These are phyloP conservation scores for Rhizoclosmatium globosum DNA, from an alignment of 192 early-diverging fungal genomes.

Conservation along the genomic window DNA sequence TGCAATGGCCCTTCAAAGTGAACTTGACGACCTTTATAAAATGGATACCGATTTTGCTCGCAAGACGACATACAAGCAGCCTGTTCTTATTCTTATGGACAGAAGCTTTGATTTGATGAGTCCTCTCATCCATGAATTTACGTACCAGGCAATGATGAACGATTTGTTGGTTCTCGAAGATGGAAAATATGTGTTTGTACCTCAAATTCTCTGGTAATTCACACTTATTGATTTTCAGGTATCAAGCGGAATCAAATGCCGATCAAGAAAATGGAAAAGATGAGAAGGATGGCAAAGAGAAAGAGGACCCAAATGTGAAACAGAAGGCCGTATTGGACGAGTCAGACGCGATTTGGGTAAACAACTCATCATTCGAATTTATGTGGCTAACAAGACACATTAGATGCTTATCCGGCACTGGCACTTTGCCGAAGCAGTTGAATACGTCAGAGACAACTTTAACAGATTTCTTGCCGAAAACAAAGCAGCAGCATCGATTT, in stretches of 20 bases:
- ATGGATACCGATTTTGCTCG: conserved; percentile 69
- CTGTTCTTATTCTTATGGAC: conserved; percentile 89
- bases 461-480: conserved; percentile 84
- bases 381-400: background rate
- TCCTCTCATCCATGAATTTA: conserved; percentile 97
- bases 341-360: conserved; percentile 77
- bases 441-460: conserved; percentile 76
- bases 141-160: conserved; percentile 98
- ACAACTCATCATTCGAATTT: conserved; percentile 4
- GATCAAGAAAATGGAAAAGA: background rate
- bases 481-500: conserved; percentile 62
- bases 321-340: conserved; percentile 70
- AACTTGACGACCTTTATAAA: conserved; percentile 83
- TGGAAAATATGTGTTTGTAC: conserved; percentile 43
- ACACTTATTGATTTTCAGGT: background rate
- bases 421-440: conserved; percentile 82
- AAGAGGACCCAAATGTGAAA: conserved; percentile 21
- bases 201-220: background rate
- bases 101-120: conserved; percentile 89
- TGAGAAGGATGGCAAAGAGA: background rate
- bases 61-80: conserved; percentile 53
- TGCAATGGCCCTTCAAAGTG: conserved; percentile 67
- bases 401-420: conserved; percentile 74
- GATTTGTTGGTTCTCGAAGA: conserved; percentile 76
- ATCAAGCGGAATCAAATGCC: conserved; percentile 30